Base-by-base conservation (phyloP, 2,329 filamentous ascomycete species). In the Alternaria conjuncta region DNA sequence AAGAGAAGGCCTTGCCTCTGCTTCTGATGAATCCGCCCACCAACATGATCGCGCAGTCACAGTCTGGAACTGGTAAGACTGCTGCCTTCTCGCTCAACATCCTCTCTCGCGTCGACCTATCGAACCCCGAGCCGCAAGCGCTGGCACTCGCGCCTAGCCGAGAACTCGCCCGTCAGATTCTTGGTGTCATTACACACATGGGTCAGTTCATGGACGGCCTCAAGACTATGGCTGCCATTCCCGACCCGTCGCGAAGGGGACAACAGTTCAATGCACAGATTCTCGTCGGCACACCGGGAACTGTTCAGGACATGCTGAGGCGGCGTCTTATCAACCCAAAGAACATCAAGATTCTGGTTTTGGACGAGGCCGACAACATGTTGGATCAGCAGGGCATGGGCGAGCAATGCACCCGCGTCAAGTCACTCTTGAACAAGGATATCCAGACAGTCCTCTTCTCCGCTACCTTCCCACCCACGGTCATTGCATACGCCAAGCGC, bases 351-450 rank as follows among this genome's bases (percentile, higher is more conserved):
- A 87, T 97, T 9, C 86, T 99, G 65, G 95, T 97, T 60, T 86
- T 99, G 57, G 96, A 99, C 75, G 96, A 99, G 83, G 96, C 96
- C 61, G 96, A 99, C 83, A 98, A 97, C 83, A 99, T 99, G 96
- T 84, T 99, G 64, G 96, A 98, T 77, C 91, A 95, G 81, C 93
- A 97, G 82, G 95, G 96, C 55, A 86, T 99, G 59, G 96, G 96
- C 56, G 96, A 98, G 63, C 96, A 99, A 82, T 98, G 95, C 81
- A 88, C 94, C 72, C 90, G 94, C 70, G 93, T 97, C 72, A 97
- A 96, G 84, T 82, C 82, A 12, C 85, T 93, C 77, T 85, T 97
- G 2, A 93, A 92, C 1, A 87, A 85, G 65, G 83, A 84, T 11
- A 87, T 93, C n/a, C 96, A 99, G 81, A 90, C 95, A 43, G 91